A percentile compares a stretch with the other conserved stretches of the same genome.
Evolutionary conservation across 2,329 filamentous ascomycete species (phyloP).

Genomic region (Didymella arachidicola): DNA sequence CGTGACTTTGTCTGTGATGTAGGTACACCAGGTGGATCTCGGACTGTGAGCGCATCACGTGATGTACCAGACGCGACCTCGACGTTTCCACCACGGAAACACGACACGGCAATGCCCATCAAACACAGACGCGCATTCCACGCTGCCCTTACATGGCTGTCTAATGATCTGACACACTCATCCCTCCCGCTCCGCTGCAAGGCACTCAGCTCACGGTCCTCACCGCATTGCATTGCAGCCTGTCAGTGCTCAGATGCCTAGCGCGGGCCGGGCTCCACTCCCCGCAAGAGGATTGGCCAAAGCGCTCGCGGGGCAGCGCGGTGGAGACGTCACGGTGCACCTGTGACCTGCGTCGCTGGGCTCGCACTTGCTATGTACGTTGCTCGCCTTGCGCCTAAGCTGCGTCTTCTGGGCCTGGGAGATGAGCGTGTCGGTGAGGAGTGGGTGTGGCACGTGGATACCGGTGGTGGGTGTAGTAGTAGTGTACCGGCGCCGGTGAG

Average conservation of each 20-base stretch:
- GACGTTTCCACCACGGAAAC: neutral
- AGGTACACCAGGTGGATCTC: too few relatives aligned
- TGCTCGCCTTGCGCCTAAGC: too few relatives aligned
- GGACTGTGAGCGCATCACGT: too few relatives aligned
- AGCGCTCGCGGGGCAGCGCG: conserved; percentile 3
- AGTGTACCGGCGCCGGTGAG: neutral
- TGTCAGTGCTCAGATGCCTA: conserved; percentile 2
- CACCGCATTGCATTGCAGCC: neutral
- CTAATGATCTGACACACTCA: neutral
- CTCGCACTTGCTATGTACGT: too few relatives aligned
- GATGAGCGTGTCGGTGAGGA: neutral
- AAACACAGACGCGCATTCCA: neutral
- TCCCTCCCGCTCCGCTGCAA: conserved; percentile 8
- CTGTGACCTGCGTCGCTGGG: conserved; percentile 2
- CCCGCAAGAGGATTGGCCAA: conserved; percentile 14
- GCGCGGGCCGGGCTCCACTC: neutral
- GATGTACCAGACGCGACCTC: too few relatives aligned
- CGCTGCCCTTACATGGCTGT: conserved; percentile 6
- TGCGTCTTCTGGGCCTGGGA: too few relatives aligned
- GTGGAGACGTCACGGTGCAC: conserved; percentile 5
- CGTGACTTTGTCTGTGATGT: too few relatives aligned
- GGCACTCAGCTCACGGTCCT: neutral
- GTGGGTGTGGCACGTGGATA: neutral
- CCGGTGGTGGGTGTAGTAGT: too few relatives aligned
- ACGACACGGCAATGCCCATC: neutral